Conservation (phyloP, 106 monocot species). For the Dendrobium huoshanense region DNA sequence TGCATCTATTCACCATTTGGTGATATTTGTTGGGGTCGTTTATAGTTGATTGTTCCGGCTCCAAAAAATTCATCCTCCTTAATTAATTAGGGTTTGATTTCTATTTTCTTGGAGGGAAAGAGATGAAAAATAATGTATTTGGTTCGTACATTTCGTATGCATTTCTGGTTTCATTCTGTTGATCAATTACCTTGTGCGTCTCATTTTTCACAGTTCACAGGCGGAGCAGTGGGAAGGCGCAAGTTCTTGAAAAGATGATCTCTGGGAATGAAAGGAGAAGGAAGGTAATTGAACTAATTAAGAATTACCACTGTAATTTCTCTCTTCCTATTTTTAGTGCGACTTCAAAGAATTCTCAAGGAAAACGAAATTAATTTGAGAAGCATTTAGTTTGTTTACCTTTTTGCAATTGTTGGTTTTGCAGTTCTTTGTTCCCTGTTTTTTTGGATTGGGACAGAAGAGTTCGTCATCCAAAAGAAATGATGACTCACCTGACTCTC, state of each 20-base stretch:
- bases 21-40: not conserved
- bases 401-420: not conserved
- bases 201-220: not conserved
- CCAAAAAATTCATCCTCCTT: not conserved
- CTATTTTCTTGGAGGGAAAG: not conserved
- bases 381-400: not conserved
- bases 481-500: not conserved
- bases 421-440: not conserved
- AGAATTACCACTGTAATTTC: not conserved
- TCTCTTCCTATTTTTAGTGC: not conserved
- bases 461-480: not conserved
- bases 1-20: not conserved
- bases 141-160: not conserved
- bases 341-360: not conserved
- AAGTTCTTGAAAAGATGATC: not conserved
- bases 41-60: not conserved
- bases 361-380: not conserved
- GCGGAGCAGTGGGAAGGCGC: not conserved
- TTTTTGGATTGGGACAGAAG: not conserved
- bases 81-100: not conserved
- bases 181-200: not conserved
- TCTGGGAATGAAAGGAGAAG: not conserved
- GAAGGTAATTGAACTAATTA: not conserved
- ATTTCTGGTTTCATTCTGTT: not conserved
- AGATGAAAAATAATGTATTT: not conserved